Evolutionary conservation across 2,329 filamentous ascomycete species (phyloP).

Genomic region (Dothiorella sarmentorum): DNA sequence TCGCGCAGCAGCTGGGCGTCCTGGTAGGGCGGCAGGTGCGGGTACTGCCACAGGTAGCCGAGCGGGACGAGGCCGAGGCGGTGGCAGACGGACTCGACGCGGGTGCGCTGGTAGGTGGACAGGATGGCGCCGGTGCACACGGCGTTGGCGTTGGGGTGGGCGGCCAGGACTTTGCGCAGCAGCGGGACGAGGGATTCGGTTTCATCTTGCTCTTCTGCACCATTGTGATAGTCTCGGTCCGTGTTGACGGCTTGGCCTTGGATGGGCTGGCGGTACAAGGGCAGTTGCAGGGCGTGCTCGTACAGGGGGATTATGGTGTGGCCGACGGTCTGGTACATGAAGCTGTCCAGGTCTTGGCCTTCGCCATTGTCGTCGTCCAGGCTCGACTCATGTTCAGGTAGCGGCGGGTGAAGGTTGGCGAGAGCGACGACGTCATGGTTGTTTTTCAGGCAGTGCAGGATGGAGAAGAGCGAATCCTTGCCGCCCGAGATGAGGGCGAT

Average conservation of each 20-base stretch:
- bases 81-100: constrained; percentile 88
- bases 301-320: constrained; percentile 85
- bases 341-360: constrained; percentile 78
- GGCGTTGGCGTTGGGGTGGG: constrained; percentile 79
- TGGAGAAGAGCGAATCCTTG: constrained; percentile 93
- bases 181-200: constrained; percentile 82
- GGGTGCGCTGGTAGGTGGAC: constrained; percentile 90
- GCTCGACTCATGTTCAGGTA: constrained; percentile 16
- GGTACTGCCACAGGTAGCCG: constrained; percentile 91
- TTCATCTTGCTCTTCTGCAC: constrained; percentile 68
- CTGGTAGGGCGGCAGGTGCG: constrained; percentile 58
- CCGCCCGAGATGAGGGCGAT: constrained; percentile 93
- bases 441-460: constrained; percentile 83
- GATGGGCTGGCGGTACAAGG: constrained; percentile 79
- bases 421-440: constrained; percentile 83
- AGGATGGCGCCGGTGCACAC: constrained; percentile 88
- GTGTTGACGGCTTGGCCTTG: constrained; percentile 66
- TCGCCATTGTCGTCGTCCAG: constrained; percentile 37
- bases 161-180: constrained; percentile 61
- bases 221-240: constrained; percentile 62
- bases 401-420: constrained; percentile 76
- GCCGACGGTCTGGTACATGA: constrained; percentile 99
- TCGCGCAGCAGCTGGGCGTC: constrained; percentile 64
- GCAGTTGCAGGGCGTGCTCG: constrained; percentile 70
- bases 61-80: constrained; percentile 79